Evolutionary conservation across 495 filamentous ascomycete species (phyloP), one percentile per base, ranked within the genome.

Genomic region (Penicillium simplicissimum): DNA sequence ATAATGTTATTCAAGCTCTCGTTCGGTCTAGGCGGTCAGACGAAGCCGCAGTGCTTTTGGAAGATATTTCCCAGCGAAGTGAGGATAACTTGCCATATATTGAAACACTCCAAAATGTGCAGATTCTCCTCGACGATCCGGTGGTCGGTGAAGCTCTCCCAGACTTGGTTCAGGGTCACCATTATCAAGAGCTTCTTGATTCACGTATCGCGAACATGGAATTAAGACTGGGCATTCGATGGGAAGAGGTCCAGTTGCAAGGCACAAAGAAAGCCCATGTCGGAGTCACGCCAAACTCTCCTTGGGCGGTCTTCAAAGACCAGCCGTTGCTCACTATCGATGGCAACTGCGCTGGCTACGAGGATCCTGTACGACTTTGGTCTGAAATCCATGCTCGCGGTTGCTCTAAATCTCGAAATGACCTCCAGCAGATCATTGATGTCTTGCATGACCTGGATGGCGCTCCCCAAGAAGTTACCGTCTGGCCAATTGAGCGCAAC

Each of bases 361-460:
- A 65, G 15, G 69, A 72, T 48, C 56, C 33, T 21, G 49, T 60
- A 15, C 72, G 74, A 28, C 60, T 80, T 31, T 60, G 70, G 47
- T 52, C 71, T 0, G 67, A 74, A 21, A 68, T 80, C 13, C 34
- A 60, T 34, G 60, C 61, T 8, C 62, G 66, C 42, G 75, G 76
- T n/a, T 71, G 67, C 42, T 77, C 76, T 14, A 73, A 67, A 23
- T 79, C 71, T 13, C 38, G 33, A 25, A 34, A 55, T 3, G 65
- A 74, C 15, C 62, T 78, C 13, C 61, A 61, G 5, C 53, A 54
- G 13, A 67, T 79, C 43, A 63, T 60, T 10, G 61, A 74, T 13
- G 36, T 73, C 25, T 63, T 80, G n/a, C 65, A 76, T 55, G 72
- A 80, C 9, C 57, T 69, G 34, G 74, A 75, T 40, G 75, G 77